Percentiles rank a stretch among this genome's conserved stretches.
These are phyloP conservation scores for Phialophora chinensis DNA, from an alignment of 2,329 filamentous ascomycete genomes.

Conservation along the genomic window DNA sequence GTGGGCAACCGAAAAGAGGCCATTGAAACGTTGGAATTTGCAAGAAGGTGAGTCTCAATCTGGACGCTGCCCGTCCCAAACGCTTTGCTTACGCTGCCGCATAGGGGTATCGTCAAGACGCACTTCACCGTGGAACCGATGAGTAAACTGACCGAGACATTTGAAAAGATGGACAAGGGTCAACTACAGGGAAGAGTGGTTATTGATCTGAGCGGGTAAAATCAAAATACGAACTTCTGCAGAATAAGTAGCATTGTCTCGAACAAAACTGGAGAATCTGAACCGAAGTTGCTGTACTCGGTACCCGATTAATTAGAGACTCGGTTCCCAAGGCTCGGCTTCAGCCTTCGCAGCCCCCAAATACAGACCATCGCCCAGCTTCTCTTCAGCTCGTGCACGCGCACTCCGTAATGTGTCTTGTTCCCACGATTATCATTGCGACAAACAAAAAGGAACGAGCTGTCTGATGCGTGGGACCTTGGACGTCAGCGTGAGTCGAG, in stretches of 20 bases:
- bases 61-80: not conserved
- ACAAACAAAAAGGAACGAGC: not conserved
- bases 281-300: not conserved
- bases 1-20: constrained; percentile 60
- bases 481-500: not conserved
- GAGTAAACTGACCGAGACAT: constrained; percentile 54
- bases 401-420: not conserved
- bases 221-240: not conserved
- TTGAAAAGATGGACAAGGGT: constrained; percentile 53
- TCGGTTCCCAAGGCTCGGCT: not conserved
- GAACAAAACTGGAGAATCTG: not conserved
- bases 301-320: not conserved
- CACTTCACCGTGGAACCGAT: constrained; percentile 55
- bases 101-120: constrained; percentile 54
- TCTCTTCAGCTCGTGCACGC: not conserved
- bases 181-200: constrained; percentile 56
- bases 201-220: constrained; percentile 47
- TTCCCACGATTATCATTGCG: not conserved
- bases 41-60: constrained; percentile 41
- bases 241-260: constrained; percentile 4
- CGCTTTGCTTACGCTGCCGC: constrained; percentile 7
- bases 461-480: not conserved
- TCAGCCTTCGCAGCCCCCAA: constrained; percentile 5
- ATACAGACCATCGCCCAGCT: not conserved
- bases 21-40: constrained; percentile 56